phyloP scores from a whole-genome alignment of 331 rosid genomes.

The Rhamnella rubrinervis region DNA sequence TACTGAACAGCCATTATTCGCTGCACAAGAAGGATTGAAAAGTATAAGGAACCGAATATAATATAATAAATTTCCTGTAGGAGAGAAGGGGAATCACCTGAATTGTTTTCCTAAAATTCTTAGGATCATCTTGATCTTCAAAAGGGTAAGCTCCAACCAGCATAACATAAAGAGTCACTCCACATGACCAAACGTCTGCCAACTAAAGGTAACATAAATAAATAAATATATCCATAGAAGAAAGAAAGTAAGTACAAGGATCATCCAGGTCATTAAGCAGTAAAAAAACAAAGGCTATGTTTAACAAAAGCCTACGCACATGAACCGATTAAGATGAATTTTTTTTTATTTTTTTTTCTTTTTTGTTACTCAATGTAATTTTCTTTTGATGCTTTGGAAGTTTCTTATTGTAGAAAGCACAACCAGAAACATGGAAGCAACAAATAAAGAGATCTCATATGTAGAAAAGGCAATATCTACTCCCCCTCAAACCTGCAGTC shows the following conservation, averaged over 20 bases:
- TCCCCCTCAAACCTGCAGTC: too few relatives aligned
- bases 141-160: conserved; percentile 97
- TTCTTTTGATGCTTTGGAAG: too few relatives aligned
- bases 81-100: conserved; percentile 34
- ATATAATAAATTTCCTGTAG: not conserved
- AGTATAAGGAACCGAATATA: not conserved
- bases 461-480: too few relatives aligned
- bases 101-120: conserved; percentile 88
- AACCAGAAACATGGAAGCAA: not conserved
- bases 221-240: not conserved
- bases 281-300: not conserved
- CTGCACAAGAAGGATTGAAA: conserved; percentile 47
- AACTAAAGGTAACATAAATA: conserved; percentile 35
- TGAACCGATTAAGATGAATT: not conserved
- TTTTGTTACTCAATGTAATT: too few relatives aligned
- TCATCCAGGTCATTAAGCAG: not conserved
- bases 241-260: not conserved
- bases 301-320: not conserved
- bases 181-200: conserved; percentile 99
- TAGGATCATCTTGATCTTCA: conserved; percentile 89
- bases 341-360: too few relatives aligned
- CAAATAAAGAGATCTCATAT: not conserved
- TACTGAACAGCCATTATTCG: conserved; percentile 84
- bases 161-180: conserved; percentile 96
- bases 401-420: too few relatives aligned